Conservation (phyloP, 768 basidiomycete genomes). For the Lactarius hatsudake region DNA sequence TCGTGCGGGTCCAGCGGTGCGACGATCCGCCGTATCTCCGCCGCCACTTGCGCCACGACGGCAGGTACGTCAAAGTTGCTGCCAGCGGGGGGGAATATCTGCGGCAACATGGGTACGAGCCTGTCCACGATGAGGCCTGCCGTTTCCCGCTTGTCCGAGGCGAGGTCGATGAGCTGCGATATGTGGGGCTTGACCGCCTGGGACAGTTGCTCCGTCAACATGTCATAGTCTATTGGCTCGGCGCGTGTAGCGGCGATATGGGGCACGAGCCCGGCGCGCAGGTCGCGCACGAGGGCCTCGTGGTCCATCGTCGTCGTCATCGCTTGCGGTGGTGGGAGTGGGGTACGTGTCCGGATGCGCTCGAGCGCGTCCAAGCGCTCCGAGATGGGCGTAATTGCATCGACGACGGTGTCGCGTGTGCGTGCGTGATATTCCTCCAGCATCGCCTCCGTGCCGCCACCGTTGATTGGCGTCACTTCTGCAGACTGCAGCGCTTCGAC, state of each 20-base stretch:
- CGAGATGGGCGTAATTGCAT: constrained; percentile 55
- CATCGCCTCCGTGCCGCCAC: constrained; percentile 37
- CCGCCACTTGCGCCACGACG: constrained; percentile 56
- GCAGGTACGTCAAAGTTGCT: constrained; percentile 48
- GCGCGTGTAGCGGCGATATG: constrained; percentile 57
- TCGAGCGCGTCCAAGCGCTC: constrained; percentile 55
- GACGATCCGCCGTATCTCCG: constrained; percentile 68
- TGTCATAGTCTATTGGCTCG: constrained; percentile 75
- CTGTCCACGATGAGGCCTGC: constrained; percentile 75
- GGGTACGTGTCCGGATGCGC: constrained; percentile 38
- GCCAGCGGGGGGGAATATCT: constrained; percentile 34
- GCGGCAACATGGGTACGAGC: constrained; percentile 63
- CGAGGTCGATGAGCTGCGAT: constrained; percentile 82
- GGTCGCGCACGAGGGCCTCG: constrained; percentile 57
- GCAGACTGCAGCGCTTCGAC: constrained; percentile 34
- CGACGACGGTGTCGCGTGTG: constrained; percentile 58
- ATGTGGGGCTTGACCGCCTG: constrained; percentile 90
- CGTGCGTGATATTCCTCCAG: constrained; percentile 58
- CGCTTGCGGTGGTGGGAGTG: constrained; percentile 26
- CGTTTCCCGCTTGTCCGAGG: constrained; percentile 86
- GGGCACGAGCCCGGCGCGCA: constrained; percentile 57
- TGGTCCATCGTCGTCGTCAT: constrained; percentile 37
- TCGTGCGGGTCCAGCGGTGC: constrained; percentile 80
- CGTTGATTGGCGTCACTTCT: constrained; percentile 26
- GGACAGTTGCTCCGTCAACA: constrained; percentile 67